Percentiles rank a stretch among this genome's conserved stretches.
Evolutionary conservation across 2,329 filamentous ascomycete species (phyloP).

Genomic region (Sclerotinia minor): DNA sequence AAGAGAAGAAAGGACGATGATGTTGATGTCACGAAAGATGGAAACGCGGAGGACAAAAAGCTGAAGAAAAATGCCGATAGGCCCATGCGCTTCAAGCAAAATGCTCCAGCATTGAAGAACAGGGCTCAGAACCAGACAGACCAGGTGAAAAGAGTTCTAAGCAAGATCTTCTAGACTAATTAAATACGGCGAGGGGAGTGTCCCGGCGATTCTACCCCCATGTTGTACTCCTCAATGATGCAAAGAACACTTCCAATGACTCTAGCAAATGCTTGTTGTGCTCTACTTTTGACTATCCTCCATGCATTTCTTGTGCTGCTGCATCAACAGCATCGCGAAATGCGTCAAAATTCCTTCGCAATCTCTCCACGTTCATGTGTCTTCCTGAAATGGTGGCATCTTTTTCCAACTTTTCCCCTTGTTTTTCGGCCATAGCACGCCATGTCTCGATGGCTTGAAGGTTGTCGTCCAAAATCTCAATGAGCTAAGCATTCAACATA

Average conservation of each 20-base stretch:
- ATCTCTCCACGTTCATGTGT: neutral
- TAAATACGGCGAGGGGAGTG: neutral
- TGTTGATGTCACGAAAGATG: conserved; percentile 34
- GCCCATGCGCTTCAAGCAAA: conserved; percentile 66
- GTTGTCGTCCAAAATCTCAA: conserved; percentile 10
- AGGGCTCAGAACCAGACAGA: conserved; percentile 52
- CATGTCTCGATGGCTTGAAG: conserved; percentile 22
- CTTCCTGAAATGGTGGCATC: conserved; percentile 2
- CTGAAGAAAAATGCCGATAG: conserved; percentile 42
- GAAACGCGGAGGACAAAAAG: conserved; percentile 36
- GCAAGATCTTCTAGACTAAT: conserved; percentile 59
- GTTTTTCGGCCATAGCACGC: conserved; percentile 14
- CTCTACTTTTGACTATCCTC: conserved; percentile 3
- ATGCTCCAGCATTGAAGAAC: conserved; percentile 55
- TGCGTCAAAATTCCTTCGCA: conserved; percentile 10
- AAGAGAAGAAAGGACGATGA: conserved; percentile 45
- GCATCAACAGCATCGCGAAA: conserved; percentile 19
- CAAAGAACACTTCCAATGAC: conserved; percentile 15
- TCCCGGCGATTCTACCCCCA: neutral
- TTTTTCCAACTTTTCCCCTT: conserved; percentile 17
- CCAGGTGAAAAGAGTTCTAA: conserved; percentile 59
- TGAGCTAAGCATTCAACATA: neutral
- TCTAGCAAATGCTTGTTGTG: conserved; percentile 7
- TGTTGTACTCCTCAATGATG: conserved; percentile 7
- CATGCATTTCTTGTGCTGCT: conserved; percentile 12